Base-by-base conservation (phyloP, 805 yeast species). In the Naumovozyma baii region DNA sequence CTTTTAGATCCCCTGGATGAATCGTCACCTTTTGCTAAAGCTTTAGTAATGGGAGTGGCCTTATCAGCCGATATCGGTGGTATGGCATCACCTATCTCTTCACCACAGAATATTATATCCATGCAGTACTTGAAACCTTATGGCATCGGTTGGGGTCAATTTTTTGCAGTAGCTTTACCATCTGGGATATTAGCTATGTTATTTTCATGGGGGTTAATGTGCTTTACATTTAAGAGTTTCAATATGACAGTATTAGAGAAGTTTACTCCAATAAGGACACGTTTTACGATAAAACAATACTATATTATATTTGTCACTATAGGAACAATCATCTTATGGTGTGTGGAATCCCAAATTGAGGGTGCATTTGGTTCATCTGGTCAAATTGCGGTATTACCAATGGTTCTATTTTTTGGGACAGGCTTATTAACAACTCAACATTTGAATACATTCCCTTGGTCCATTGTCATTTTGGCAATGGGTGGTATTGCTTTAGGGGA, bases 401-500 rank as follows among this genome's bases (percentile, higher is more conserved):
- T 90, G 40, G 79, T 85, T 15, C 62, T 87, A 19, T 81, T 92
- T 55, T 90, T 90, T 57, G 97, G 95, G 14, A 76, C 95, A 0
- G 96, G 96, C 1, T 59, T 88, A 26, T 65, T 90, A 44, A 71
- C 83, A 4, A 78, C 88, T 1, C 83, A 84, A 34, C 97, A 92
- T 59, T 80, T 90, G 58, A 88, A 90, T 62, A 83, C 85, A 57
- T 90, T 90, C 62, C 85, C 95, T 20, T 90, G 98, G 98, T 83
- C 94, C 3, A 90, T 92, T 54, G 94, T 92, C 17, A 77, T 88
- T 34, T 69, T 90, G 44, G 96, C 97, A 9, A 90, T 90, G 97
- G 98, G 98, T 31, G 96, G 97, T 49, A 72, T 90, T 39, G 92
- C 95, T 1, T 69, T 90, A 37, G 98, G 98, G 49, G 83, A 83